phyloP scores from a whole-genome alignment of 352 stramenopile species.

The Vaucheria bursata region DNA sequence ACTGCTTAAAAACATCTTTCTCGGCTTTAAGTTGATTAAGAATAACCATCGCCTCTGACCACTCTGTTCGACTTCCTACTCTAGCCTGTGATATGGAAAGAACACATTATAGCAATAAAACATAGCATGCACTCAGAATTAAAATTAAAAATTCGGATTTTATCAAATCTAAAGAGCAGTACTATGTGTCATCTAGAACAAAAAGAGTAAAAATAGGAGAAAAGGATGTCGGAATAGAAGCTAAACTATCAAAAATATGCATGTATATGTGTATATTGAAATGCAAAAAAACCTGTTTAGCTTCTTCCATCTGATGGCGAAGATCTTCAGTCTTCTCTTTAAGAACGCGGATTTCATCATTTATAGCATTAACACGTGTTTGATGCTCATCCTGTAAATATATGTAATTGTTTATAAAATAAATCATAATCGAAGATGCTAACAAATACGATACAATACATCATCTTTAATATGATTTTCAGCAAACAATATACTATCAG shows the following conservation, averaged over 20 bases:
- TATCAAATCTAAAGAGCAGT: neutral
- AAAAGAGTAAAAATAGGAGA: neutral
- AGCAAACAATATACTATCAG: neutral
- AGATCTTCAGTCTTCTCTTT: conserved; percentile 59
- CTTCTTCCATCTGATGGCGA: conserved; percentile 58
- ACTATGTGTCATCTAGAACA: neutral
- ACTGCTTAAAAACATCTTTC: conserved; percentile 57
- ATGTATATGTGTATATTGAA: too few species aligned
- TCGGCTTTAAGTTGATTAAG: neutral
- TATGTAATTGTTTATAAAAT: too few species aligned
- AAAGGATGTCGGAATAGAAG: too few species aligned
- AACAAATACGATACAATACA: neutral
- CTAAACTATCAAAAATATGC: neutral
- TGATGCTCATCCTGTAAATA: conserved; percentile 69
- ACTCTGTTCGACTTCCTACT: neutral
- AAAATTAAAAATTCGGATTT: neutral
- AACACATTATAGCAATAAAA: neutral
- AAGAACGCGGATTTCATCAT: conserved; percentile 65
- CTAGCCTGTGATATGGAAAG: neutral
- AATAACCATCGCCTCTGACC: neutral
- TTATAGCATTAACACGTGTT: conserved; percentile 66
- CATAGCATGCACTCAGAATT: neutral
- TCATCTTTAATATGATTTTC: neutral
- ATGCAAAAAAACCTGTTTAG: neutral
- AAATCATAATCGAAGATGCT: neutral